Percentiles rank a stretch among this genome's conserved stretches.
phyloP scores from a whole-genome alignment of 2,329 filamentous ascomycete genomes.

The Chaetomium olivaceum region DNA sequence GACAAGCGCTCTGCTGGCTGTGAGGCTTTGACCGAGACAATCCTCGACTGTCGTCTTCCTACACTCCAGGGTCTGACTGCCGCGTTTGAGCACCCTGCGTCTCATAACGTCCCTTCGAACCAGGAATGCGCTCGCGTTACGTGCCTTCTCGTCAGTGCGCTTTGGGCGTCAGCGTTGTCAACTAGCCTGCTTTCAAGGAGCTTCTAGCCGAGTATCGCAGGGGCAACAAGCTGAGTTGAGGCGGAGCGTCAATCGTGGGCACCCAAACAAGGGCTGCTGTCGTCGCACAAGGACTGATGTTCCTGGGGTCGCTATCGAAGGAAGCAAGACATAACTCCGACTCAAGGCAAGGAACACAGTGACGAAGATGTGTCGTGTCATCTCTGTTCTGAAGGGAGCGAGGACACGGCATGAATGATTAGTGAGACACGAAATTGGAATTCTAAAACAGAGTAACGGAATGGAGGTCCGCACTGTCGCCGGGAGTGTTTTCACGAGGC shows the following conservation, averaged over 20 bases:
- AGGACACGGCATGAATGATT: not conserved
- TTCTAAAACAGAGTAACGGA: not conserved
- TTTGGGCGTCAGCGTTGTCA: slow-evolving; percentile 4
- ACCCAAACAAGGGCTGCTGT: not conserved
- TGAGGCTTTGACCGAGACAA: not conserved
- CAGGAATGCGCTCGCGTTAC: not conserved
- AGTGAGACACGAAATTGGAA: not conserved
- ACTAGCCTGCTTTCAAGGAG: not conserved
- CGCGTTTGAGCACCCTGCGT: not conserved
- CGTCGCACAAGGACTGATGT: not conserved
- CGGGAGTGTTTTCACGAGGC: not conserved
- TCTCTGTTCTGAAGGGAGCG: not conserved
- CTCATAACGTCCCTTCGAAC: not conserved
- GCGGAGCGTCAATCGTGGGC: not conserved
- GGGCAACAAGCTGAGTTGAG: not conserved
- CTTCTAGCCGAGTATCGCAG: not conserved
- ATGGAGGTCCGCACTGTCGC: not conserved
- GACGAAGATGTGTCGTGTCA: not conserved
- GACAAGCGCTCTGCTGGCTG: slow-evolving; percentile 3
- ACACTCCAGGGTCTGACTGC: not conserved
- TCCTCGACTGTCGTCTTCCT: not conserved
- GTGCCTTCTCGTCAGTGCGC: not conserved
- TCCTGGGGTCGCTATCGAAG: not conserved
- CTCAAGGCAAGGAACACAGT: not conserved
- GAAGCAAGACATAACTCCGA: not conserved